A percentile compares a stretch with the other conserved stretches of the same genome.
Conservation (phyloP, 441 rosid species). For the Pelargonium australe region DNA sequence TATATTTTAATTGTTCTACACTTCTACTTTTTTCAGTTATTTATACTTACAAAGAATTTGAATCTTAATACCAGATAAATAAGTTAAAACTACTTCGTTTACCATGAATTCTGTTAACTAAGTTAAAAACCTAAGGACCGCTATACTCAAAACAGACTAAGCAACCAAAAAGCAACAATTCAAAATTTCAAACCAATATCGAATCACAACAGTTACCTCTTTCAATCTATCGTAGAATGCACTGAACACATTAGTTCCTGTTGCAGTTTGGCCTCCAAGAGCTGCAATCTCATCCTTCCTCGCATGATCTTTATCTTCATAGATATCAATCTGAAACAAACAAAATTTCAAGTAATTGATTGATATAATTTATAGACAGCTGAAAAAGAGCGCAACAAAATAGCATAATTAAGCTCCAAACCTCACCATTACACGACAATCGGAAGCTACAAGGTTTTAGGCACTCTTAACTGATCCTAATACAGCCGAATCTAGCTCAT, state of each 20-base stretch:
- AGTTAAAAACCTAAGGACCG: no score
- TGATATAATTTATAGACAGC: neutral
- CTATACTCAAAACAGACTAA: neutral
- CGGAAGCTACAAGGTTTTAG: neutral
- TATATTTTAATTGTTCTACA: neutral
- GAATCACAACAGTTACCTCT: slow-evolving; percentile 44
- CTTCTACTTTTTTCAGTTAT: no score
- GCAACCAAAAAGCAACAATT: neutral
- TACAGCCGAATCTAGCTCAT: neutral
- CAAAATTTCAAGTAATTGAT: slow-evolving; percentile 14
- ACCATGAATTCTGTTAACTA: no score
- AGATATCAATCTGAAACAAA: slow-evolving; percentile 56
- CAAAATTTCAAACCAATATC: neutral
- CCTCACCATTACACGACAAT: neutral
- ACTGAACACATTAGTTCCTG: slow-evolving; percentile 69
- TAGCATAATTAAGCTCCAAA: neutral
- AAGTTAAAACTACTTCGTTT: no score
- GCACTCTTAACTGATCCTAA: neutral
- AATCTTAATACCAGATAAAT: no score
- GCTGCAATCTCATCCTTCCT: slow-evolving; percentile 93
- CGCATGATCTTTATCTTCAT: slow-evolving; percentile 78
- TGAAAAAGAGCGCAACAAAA: neutral
- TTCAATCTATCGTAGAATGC: slow-evolving; percentile 88
- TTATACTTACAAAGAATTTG: no score
- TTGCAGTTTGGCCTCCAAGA: slow-evolving; percentile 81